Evolutionary conservation across 164 flowering plant genomes (phyloP).

Genomic region (Brasenia schreberi): DNA sequence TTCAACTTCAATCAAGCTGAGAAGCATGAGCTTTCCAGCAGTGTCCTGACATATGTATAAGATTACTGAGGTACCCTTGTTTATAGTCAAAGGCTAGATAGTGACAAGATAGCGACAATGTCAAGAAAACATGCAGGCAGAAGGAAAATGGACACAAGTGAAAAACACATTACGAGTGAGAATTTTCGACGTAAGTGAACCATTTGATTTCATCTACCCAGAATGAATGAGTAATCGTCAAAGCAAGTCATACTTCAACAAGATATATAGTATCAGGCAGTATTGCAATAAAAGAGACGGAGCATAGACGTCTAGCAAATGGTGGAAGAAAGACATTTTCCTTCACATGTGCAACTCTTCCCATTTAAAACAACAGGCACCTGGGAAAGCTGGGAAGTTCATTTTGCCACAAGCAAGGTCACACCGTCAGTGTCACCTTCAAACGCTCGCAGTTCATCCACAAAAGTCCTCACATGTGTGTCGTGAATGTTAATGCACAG

Average conservation of each 20-base stretch:
- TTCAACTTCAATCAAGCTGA: conserved; percentile 56
- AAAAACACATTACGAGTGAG: background rate
- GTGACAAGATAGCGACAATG: conserved; percentile 2
- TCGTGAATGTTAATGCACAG: background rate
- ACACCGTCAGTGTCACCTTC: conserved; percentile 93
- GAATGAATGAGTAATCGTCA: too few relatives aligned
- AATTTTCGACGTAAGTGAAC: too few relatives aligned
- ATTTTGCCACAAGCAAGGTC: conserved; percentile 76
- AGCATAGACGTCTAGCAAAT: background rate
- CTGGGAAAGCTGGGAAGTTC: conserved; percentile 85
- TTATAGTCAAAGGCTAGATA: background rate
- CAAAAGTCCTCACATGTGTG: conserved; percentile 68
- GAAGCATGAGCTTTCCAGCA: conserved; percentile 62
- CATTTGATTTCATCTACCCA: too few relatives aligned
- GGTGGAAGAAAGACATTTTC: background rate
- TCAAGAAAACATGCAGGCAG: background rate
- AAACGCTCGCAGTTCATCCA: conserved; percentile 97
- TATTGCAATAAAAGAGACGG: background rate
- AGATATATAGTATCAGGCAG: too few relatives aligned
- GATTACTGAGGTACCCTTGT: background rate
- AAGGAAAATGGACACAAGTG: background rate
- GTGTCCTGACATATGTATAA: conserved; percentile 40
- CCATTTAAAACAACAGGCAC: conserved; percentile 16
- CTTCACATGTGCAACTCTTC: background rate
- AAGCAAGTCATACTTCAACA: too few relatives aligned